Base-by-base conservation (phyloP, 805 yeast genomes). In the Candida dajiaensis region DNA sequence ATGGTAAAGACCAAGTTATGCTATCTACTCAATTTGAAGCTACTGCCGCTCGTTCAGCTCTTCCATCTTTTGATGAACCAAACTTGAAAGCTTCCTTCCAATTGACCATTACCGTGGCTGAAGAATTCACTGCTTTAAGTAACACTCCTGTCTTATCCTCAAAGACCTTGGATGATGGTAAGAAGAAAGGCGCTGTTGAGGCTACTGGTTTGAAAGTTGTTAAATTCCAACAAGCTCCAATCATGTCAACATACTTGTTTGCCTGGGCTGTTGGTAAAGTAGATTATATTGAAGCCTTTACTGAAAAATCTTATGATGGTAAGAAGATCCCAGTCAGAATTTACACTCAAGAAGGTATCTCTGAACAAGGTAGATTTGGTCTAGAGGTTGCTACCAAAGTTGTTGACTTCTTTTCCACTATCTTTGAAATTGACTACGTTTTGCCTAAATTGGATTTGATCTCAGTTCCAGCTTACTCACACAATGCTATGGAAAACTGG, bases 401-500 rank as follows among this genome's bases (percentile, higher is more conserved):
- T 38, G 76, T 86, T 62, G 81, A 76, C 50, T 82, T 81, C 66
- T 86, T 83, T 60, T 88, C 85, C 51, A 63, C 75, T 49, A 73
- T 81, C 38, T 86, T 86, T 63, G 89, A 81, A 44, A 81, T 86
- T 53, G 80, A 83, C 49, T 86, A 85, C 63, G 86, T 85, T n/a
- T 71, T 85, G 56, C 92, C 94, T 38, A 86, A 86, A 66, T 73
- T 83, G 69, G 94, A 86, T 63, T 74, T 83, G 71, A 83, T 85
- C 48, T 89, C 87, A 26, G 83, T 84, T 47, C 94, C 84, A 61
- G 87, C 85, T 61, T 86, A 85, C 63, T 73, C 87, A 11, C 89
- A 89, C 36, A 90, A 90, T 55, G 95, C 95, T 41, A 86, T 86
- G 95, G 95, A 86, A 68, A 86, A 86, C 67, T 85, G 85, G 74